Evolutionary conservation across 148 eudicot genomes (phyloP).

Genomic region (Persicaria tinctoria): DNA sequence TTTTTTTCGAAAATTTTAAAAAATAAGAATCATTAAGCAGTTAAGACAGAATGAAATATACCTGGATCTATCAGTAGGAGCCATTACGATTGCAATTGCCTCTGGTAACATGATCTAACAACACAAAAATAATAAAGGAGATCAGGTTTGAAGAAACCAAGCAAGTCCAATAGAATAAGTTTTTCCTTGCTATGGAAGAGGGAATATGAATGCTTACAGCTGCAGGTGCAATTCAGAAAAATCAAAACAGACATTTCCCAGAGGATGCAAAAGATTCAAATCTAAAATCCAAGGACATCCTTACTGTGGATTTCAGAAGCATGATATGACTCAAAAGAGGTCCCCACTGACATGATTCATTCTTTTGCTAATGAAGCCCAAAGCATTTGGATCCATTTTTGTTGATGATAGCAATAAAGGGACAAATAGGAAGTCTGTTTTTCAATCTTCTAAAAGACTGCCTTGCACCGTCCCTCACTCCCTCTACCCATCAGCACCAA

Average conservation of each 20-base stretch:
- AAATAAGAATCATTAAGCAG: background rate
- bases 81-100: slow-evolving; percentile 99
- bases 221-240: background rate
- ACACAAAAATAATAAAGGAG: background rate
- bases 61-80: slow-evolving; percentile 95
- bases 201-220: background rate
- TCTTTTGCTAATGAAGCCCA: background rate
- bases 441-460: background rate
- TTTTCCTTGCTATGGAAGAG: background rate
- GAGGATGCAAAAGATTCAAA: background rate
- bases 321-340: background rate
- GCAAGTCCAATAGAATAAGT: background rate
- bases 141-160: background rate
- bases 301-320: background rate
- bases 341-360: background rate
- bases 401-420: background rate
- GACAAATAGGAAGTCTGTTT: background rate
- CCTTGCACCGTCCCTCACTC: background rate
- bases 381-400: background rate
- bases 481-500: background rate
- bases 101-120: slow-evolving; percentile 94
- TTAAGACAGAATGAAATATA: slow-evolving; percentile 16
- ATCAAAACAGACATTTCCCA: background rate
- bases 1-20: background rate
- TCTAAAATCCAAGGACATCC: background rate